Evolutionary conservation across 441 rosid genomes (phyloP).

Genomic region (Populus hybrid): DNA sequence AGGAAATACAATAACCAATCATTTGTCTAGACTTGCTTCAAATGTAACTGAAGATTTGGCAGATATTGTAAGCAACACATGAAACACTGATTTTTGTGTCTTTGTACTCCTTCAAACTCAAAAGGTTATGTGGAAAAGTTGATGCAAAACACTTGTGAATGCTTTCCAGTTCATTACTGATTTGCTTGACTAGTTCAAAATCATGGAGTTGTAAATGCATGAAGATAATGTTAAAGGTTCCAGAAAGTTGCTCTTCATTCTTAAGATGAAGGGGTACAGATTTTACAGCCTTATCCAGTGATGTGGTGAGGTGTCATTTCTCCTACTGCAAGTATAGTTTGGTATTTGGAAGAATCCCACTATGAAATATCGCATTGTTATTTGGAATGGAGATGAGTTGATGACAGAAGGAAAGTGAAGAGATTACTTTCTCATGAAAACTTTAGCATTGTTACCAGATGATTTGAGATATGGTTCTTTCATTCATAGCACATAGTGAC

Average conservation of each 20-base stretch:
- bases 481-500: background rate
- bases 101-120: too few relatives aligned
- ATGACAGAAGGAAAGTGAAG: background rate
- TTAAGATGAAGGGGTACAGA: background rate
- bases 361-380: background rate
- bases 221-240: background rate
- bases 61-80: too few relatives aligned
- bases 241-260: background rate
- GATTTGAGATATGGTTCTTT: background rate
- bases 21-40: too few relatives aligned
- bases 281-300: background rate
- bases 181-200: background rate
- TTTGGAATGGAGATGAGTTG: background rate
- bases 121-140: too few relatives aligned
- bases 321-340: background rate
- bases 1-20: too few relatives aligned
- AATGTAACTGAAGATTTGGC: too few relatives aligned
- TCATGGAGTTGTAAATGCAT: background rate
- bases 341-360: background rate
- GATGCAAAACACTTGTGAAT: background rate
- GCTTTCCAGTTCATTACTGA: background rate
- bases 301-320: background rate
- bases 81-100: too few relatives aligned
- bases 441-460: background rate
- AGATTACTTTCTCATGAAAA: background rate